Base-by-base conservation (phyloP, 352 stramenopile species). In the Ochromonadaceae sp. region DNA sequence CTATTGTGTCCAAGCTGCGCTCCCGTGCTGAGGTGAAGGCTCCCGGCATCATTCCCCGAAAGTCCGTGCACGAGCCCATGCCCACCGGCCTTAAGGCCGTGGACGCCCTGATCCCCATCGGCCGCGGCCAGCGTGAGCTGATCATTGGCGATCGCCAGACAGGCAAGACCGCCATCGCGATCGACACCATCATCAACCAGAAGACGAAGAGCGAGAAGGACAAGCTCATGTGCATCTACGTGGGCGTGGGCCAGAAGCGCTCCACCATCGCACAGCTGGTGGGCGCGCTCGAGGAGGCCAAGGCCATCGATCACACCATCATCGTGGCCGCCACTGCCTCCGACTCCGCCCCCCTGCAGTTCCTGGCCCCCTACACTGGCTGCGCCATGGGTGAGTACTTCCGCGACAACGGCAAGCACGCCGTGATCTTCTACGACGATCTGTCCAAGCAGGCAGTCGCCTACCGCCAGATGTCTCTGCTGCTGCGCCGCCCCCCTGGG, bases 341-440 rank as follows among this genome's bases (percentile, higher is more conserved):
- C 57, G 84, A 92, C 67, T 84, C 79, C 59, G 84, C 84, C 67
- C 83, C 84, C 67, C 78, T 92, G 49, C 83, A 92, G 78, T 92
- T 90, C 80, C 74, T 92, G 43, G 84, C 83, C 55, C 84, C 84
- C 59, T 92, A 92, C 81, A 87, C 83, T 58, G 84, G 83, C 58
- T 77, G 75, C 60, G 77, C 83, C 65, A 91, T 92, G 75, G 84
- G 84, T 73, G 84, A 92, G 75, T 92, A 83, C 75, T 92, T 92
- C 77, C 76, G 83, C 71, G 83, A 92, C 74, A 89, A 83, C 50
- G 83, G 82, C 68, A 90, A 86, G 75, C 83, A 92, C 66, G 84
- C 84, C 65, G 83, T 92, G 42, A 92, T 92, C 70, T 91, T 91
- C 72, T 92, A 92, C 69, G 84, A 92, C 71, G 84, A 92, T 77